Evolutionary conservation across 352 stramenopile genomes (phyloP).

Genomic region (Phytophthora cactorum): DNA sequence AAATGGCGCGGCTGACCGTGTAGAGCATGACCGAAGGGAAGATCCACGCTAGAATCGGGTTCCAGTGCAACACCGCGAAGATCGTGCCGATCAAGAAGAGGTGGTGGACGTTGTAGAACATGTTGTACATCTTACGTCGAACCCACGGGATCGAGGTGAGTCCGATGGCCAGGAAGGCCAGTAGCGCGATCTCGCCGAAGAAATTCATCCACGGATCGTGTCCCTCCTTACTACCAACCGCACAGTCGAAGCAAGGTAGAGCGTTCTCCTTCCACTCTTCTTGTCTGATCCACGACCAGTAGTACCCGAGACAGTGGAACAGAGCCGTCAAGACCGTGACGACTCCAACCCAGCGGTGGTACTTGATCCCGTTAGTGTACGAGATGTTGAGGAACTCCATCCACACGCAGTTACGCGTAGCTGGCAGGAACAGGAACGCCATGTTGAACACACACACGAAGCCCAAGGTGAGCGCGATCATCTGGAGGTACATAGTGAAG

Average conservation of each 20-base stretch:
- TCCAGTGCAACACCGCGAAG: slow-evolving; percentile 54
- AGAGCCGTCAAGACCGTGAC: slow-evolving; percentile 41
- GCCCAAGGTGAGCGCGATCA: slow-evolving; percentile 40
- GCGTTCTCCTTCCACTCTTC: slow-evolving; percentile 29
- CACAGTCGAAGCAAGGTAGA: slow-evolving; percentile 56
- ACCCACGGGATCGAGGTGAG: slow-evolving; percentile 48
- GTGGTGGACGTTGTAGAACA: slow-evolving; percentile 55
- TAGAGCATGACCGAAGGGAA: slow-evolving; percentile 48
- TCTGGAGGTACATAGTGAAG: slow-evolving; percentile 33
- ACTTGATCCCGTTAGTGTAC: slow-evolving; percentile 59
- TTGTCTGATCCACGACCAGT: slow-evolving; percentile 35
- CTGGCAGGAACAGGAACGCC: slow-evolving; percentile 53
- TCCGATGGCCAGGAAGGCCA: slow-evolving; percentile 49
- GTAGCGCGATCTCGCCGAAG: slow-evolving; percentile 48
- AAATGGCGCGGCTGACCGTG: slow-evolving; percentile 41
- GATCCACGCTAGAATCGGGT: slow-evolving; percentile 46
- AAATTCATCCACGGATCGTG: slow-evolving; percentile 54
- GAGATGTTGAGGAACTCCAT: slow-evolving; percentile 69
- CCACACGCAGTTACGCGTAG: slow-evolving; percentile 55
- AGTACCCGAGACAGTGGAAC: slow-evolving; percentile 41
- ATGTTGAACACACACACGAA: slow-evolving; percentile 58
- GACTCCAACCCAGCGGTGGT: slow-evolving; percentile 58
- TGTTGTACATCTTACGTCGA: slow-evolving; percentile 48
- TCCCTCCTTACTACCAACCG: slow-evolving; percentile 32
- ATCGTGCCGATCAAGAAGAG: slow-evolving; percentile 52